Evolutionary conservation across 345 rosid genomes (phyloP).

Genomic region (Geranium rotundifolium): DNA sequence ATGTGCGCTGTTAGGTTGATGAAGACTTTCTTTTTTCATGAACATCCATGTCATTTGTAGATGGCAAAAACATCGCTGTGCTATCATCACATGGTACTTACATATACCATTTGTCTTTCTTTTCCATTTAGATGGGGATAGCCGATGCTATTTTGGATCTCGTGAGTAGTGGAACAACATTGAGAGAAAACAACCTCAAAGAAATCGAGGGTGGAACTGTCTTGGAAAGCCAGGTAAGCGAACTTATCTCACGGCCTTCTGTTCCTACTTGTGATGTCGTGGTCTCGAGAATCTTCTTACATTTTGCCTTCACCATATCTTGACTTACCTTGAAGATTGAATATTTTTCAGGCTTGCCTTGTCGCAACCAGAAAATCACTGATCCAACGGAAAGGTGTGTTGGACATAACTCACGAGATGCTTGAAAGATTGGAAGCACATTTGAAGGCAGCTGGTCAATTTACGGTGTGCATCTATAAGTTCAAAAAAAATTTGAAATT

Average conservation of each 20-base stretch:
- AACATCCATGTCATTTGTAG: too few relatives aligned
- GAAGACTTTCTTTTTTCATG: too few relatives aligned
- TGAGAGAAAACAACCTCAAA: conserved; percentile 86
- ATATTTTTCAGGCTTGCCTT: conserved; percentile 60
- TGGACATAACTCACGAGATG: conserved; percentile 64
- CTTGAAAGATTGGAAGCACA: conserved; percentile 96
- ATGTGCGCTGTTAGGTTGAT: too few relatives aligned
- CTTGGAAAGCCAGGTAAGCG: conserved; percentile 82
- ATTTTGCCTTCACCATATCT: background rate
- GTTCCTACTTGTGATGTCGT: too few relatives aligned
- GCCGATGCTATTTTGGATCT: conserved; percentile 99
- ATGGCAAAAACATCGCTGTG: background rate
- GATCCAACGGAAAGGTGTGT: conserved; percentile 47
- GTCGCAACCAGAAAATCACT: conserved; percentile 80
- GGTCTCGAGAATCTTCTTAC: too few relatives aligned
- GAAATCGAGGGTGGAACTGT: conserved; percentile 89
- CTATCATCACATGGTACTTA: conserved; percentile 1
- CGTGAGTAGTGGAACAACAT: conserved; percentile 95
- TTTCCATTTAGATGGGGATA: conserved; percentile 72
- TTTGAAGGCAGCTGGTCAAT: conserved; percentile 76
- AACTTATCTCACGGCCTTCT: too few relatives aligned
- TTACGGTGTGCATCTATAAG: conserved; percentile 33
- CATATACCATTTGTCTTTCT: conserved; percentile 3
- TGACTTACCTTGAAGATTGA: conserved; percentile 9
- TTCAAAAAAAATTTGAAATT: conserved; percentile 1